These are phyloP conservation scores for Tricholoma sp. DNA, from an alignment of 768 basidiomycete species.

Conservation along the genomic window DNA sequence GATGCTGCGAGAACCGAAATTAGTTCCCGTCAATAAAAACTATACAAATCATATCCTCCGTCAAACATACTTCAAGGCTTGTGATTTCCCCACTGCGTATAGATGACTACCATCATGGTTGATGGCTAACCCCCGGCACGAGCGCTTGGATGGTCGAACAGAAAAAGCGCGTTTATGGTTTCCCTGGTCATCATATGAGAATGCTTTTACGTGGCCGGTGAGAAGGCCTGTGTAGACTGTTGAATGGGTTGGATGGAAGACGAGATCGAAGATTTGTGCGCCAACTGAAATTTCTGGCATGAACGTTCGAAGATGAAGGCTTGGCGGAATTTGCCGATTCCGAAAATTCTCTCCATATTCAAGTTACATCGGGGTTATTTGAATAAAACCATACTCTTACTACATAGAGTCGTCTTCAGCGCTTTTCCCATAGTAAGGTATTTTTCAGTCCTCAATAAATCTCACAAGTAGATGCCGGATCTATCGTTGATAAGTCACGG, in stretches of 20 bases:
- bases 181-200: slow-evolving; percentile 70
- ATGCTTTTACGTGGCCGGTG: slow-evolving; percentile 80
- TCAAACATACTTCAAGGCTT: slow-evolving; percentile 63
- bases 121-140: slow-evolving; percentile 70
- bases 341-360: no score
- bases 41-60: neutral
- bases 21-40: slow-evolving; percentile 8
- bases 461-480: no score
- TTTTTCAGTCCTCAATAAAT: no score
- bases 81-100: slow-evolving; percentile 80
- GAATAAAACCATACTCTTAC: no score
- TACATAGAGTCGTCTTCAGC: no score
- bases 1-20: slow-evolving; percentile 35
- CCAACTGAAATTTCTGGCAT: slow-evolving; percentile 65
- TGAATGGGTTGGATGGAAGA: slow-evolving; percentile 71
- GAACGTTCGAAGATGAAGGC: neutral
- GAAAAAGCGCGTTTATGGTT: slow-evolving; percentile 52
- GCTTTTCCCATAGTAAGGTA: neutral
- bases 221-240: slow-evolving; percentile 77
- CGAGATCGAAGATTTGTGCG: slow-evolving; percentile 84
- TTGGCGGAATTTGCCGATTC: neutral
- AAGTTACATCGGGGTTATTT: no score
- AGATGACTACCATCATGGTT: slow-evolving; percentile 64
- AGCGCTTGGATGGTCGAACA: slow-evolving; percentile 73
- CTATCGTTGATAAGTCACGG: no score